phyloP scores from a whole-genome alignment of 805 yeast species.

The Cyberlindnera mississippiensis region DNA sequence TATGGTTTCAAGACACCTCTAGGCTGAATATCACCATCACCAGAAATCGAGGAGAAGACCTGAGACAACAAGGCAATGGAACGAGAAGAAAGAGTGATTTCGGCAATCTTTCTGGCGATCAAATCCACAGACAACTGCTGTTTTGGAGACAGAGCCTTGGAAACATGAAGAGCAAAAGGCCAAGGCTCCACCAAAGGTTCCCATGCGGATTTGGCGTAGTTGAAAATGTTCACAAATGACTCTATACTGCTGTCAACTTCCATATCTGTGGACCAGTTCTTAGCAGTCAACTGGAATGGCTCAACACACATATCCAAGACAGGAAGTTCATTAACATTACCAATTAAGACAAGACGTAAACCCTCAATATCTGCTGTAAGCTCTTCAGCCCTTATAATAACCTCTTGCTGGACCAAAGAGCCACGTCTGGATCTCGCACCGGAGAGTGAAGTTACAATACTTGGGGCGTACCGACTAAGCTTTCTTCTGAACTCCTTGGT shows the following conservation, averaged over 20 bases:
- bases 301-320: slow-evolving; percentile 70
- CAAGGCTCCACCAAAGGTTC: slow-evolving; percentile 91
- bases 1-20: slow-evolving; percentile 84
- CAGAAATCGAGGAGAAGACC: slow-evolving; percentile 53
- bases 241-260: slow-evolving; percentile 64
- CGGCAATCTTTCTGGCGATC: slow-evolving; percentile 72
- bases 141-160: slow-evolving; percentile 43
- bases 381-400: slow-evolving; percentile 64
- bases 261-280: slow-evolving; percentile 84
- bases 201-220: slow-evolving; percentile 89
- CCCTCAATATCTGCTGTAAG: slow-evolving; percentile 68
- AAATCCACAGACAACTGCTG: slow-evolving; percentile 58
- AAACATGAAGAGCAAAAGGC: slow-evolving; percentile 70
- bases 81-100: slow-evolving; percentile 76
- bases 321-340: slow-evolving; percentile 89
- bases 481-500: slow-evolving; percentile 62
- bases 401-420: slow-evolving; percentile 29
- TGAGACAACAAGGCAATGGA: slow-evolving; percentile 75
- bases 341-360: slow-evolving; percentile 74
- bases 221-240: slow-evolving; percentile 70
- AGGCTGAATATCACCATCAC: slow-evolving; percentile 50
- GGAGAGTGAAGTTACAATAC: slow-evolving; percentile 51
- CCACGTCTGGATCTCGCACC: slow-evolving; percentile 25
- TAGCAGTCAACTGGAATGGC: slow-evolving; percentile 63
- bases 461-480: slow-evolving; percentile 64